Conservation (phyloP, 2,329 filamentous ascomycete genomes). For the Paracorniculantispora psalliotae region DNA sequence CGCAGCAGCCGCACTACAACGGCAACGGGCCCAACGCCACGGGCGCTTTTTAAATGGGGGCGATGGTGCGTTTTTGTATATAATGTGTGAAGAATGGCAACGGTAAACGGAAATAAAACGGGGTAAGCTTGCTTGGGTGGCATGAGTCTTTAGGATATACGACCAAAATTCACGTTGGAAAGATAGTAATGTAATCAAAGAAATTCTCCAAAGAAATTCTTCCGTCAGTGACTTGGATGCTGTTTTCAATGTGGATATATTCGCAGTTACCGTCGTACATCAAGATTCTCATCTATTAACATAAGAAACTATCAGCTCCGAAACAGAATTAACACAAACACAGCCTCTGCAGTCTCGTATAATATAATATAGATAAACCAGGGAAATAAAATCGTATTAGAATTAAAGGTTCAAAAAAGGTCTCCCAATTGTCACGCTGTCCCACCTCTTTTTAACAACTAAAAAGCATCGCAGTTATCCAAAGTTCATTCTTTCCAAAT, state of each 20-base stretch:
- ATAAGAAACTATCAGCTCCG: not conserved
- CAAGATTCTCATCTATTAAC: not conserved
- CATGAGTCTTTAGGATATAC: not conserved
- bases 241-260: not conserved
- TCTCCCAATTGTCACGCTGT: not conserved
- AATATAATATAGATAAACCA: too few species aligned
- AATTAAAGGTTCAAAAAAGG: not conserved
- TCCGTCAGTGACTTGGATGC: not conserved
- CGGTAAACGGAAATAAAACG: not conserved
- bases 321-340: not conserved
- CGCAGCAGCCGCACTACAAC: not conserved
- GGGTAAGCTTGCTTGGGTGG: not conserved
- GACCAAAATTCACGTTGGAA: not conserved
- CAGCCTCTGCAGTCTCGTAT: too few species aligned
- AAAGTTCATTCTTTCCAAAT: slow-evolving; percentile 2
- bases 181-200: not conserved
- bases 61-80: too few species aligned
- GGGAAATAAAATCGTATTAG: not conserved
- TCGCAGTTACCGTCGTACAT: not conserved
- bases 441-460: not conserved
- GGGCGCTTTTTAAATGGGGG: not conserved
- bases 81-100: not conserved
- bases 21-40: not conserved
- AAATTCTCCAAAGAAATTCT: not conserved
- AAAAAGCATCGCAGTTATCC: not conserved